phyloP scores from a whole-genome alignment of 371 early-diverging fungal genomes.

The Apophysomyces sp. region DNA sequence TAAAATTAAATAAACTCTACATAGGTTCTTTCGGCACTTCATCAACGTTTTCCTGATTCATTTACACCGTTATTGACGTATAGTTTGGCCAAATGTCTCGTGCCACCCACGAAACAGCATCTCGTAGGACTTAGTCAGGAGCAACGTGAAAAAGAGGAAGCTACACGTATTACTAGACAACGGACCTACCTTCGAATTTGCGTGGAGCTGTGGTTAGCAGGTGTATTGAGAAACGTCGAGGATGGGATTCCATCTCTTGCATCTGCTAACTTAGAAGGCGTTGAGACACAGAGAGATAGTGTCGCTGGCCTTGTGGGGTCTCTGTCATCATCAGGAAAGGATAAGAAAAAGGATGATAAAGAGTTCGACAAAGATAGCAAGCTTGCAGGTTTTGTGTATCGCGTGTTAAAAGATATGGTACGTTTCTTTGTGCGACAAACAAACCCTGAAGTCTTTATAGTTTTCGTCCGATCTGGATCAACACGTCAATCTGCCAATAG shows the following conservation, averaged over 20 bases:
- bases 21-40: constrained; percentile 83
- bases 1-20: not conserved
- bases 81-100: constrained; percentile 55
- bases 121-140: constrained; percentile 64
- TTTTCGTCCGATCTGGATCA: constrained; percentile 47
- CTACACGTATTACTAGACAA: constrained; percentile 66
- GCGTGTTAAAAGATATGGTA: constrained; percentile 41
- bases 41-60: constrained; percentile 84
- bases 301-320: constrained; percentile 55
- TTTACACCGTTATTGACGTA: constrained; percentile 73
- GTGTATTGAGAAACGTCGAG: constrained; percentile 72
- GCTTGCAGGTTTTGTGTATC: constrained; percentile 33
- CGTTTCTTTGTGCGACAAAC: not conserved
- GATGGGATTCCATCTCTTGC: constrained; percentile 58
- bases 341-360: constrained; percentile 21
- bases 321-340: constrained; percentile 9
- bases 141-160: constrained; percentile 87
- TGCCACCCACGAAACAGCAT: constrained; percentile 52
- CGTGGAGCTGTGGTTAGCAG: constrained; percentile 84
- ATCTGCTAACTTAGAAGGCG: constrained; percentile 49
- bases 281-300: constrained; percentile 51
- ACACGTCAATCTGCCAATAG: constrained; percentile 75
- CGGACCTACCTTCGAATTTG: constrained; percentile 72
- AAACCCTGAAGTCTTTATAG: constrained; percentile 17
- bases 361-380: constrained; percentile 15